Evolutionary conservation across 2,329 filamentous ascomycete genomes (phyloP), one percentile per base, ranked within the genome.

Genomic region (Thielaviopsis euricoi): DNA sequence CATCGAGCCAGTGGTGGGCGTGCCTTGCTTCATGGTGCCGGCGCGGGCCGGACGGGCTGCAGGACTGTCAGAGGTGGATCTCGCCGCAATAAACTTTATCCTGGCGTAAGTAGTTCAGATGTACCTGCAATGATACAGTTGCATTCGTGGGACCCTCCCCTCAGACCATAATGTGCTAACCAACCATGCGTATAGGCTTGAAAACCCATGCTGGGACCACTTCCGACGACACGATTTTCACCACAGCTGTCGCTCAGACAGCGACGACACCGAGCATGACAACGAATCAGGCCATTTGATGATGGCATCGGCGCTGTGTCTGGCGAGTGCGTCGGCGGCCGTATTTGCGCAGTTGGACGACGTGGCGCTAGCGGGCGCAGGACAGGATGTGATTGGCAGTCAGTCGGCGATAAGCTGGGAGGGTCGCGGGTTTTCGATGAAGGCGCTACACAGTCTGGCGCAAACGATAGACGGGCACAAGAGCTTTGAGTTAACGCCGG

Each of bases 201-300:
- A 60, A 40, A 46, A 46, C 23, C 54, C 55, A 9, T 60, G 58
- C 22, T 56, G 54, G 23, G 58, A 60, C 10, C 58, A 60, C 22
- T 60, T 60, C 43, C 58, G 50, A 25, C 53, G 56, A 15, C 52
- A 60, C 13, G 52, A 60, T 22, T 58, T 60, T 33, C 33, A 58
- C 12, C 52, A 51, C 29, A 56, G 22, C 33, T 33, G 17, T 22
- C 52, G 23, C 17, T 23, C 43, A n/a, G 43, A 48, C n/a, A 48
- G 43, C n/a, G n/a, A 21, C n/a, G 7, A 15, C 13, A 9, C 43
- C 43, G 43, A 48, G 43, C 43, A 48, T 2, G n/a, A 19, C 21
- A 52, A 29, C 10, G 59, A 56, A 33, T 60, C 59, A n/a, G 59
- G 59, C 23, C 59, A 60, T 54, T 40, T 60, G 17, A 51, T 58